Evolutionary conservation across 148 eudicot species (phyloP).

Genomic region (Rhododendron molle): DNA sequence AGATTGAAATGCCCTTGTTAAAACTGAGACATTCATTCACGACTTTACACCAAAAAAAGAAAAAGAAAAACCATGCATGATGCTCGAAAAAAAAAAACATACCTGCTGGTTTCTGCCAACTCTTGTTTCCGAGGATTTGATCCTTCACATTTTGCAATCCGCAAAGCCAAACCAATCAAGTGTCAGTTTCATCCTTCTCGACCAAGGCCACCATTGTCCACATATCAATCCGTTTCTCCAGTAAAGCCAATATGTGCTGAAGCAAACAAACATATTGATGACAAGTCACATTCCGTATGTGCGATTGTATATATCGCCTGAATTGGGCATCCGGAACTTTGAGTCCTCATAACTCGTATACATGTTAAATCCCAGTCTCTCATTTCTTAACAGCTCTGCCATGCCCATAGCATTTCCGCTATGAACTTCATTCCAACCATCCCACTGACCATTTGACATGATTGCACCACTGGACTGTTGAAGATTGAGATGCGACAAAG

Average conservation of each 20-base stretch:
- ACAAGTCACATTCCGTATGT: constrained; percentile 46
- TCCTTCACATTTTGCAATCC: constrained; percentile 14
- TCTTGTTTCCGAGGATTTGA: constrained; percentile 6
- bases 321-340: constrained; percentile 47
- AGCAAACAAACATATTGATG: neutral
- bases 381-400: constrained; percentile 51
- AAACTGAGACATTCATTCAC: neutral
- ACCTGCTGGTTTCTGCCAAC: constrained; percentile 25
- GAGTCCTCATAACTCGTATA: constrained; percentile 49
- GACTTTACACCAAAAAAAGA: neutral
- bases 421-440: constrained; percentile 54
- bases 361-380: constrained; percentile 37
- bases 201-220: neutral
- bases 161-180: constrained; percentile 16
- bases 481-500: constrained; percentile 35
- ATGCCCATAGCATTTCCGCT: constrained; percentile 40
- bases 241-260: neutral
- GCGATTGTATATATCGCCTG: constrained; percentile 49
- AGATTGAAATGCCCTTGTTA: neutral
- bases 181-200: constrained; percentile 12
- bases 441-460: constrained; percentile 71
- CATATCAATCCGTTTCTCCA: constrained; percentile 15
- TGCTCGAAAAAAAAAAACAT: neutral
- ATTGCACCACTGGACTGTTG: constrained; percentile 54
- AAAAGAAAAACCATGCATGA: constrained; percentile 9